A percentile compares a stretch with the other conserved stretches of the same genome.
These are phyloP conservation scores for Stachybotrys chlorohalonatus DNA, from an alignment of 2,329 filamentous ascomycete genomes.

Conservation along the genomic window DNA sequence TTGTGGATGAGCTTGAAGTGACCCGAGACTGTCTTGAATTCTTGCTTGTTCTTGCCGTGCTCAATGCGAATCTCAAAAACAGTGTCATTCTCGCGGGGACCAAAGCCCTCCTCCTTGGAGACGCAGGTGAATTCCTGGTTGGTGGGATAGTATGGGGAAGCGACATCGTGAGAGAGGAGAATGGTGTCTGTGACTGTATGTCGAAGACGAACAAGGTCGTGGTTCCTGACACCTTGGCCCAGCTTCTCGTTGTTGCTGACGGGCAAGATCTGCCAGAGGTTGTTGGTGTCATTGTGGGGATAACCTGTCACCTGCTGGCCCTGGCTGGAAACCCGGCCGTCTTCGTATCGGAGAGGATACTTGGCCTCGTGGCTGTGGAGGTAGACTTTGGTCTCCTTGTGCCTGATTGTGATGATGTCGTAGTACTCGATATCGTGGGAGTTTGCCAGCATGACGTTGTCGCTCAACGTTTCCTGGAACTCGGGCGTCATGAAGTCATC, in stretches of 20 bases:
- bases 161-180: constrained; percentile 91
- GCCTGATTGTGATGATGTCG: constrained; percentile 76
- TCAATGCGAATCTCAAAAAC: constrained; percentile 90
- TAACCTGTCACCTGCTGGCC: constrained; percentile 98
- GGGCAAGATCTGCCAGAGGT: constrained; percentile 92
- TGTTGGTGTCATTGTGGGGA: constrained; percentile 97
- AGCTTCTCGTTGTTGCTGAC: constrained; percentile 46
- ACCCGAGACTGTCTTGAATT: constrained; percentile 83
- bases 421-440: constrained; percentile 83
- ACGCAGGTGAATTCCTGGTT: constrained; percentile 98
- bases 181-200: constrained; percentile 80
- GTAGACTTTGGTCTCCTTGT: constrained; percentile 97
- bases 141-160: constrained; percentile 89
- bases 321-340: constrained; percentile 94
- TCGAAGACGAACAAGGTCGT: constrained; percentile 77
- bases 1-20: constrained; percentile 95
- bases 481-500: constrained; percentile 99
- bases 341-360: constrained; percentile 93
- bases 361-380: constrained; percentile 85
- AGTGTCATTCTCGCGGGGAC: constrained; percentile 74
- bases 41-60: constrained; percentile 67
- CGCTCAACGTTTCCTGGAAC: constrained; percentile 93
- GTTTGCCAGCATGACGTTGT: constrained; percentile 87
- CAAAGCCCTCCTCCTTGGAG: constrained; percentile 59
- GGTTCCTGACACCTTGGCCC: constrained; percentile 65